phyloP scores from a whole-genome alignment of 768 basidiomycete species.

The Kwoniella botswanensis region DNA sequence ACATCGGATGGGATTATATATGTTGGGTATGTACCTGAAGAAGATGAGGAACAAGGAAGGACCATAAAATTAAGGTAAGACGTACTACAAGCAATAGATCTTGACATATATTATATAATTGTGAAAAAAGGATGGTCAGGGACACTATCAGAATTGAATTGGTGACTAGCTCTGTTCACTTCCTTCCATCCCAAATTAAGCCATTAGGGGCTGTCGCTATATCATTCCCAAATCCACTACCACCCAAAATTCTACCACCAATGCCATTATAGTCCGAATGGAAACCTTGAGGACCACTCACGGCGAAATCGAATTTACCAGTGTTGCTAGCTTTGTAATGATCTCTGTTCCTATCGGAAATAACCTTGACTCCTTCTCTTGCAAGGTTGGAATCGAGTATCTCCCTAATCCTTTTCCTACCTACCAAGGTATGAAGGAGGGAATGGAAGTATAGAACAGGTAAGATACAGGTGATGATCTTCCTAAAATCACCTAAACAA shows the following conservation, averaged over 20 bases:
- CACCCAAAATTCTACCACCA: neutral
- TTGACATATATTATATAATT: no score
- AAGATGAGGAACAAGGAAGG: no score
- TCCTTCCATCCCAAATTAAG: conserved; percentile 9
- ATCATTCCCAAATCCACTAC: neutral
- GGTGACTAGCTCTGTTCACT: neutral
- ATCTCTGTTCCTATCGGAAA: conserved; percentile 1
- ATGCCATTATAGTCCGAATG: neutral
- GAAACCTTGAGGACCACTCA: neutral
- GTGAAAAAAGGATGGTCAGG: no score
- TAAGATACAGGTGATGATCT: neutral
- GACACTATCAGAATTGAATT: no score
- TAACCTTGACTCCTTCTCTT: conserved; percentile 3
- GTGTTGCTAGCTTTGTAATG: neutral
- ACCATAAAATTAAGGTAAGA: no score
- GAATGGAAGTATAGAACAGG: conserved; percentile 11
- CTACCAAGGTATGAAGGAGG: conserved; percentile 1
- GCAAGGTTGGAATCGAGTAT: neutral
- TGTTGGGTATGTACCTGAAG: no score
- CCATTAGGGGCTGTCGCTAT: neutral
- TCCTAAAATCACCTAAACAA: conserved; percentile 1
- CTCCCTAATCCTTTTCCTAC: neutral
- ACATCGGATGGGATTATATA: no score
- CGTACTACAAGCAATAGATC: no score
- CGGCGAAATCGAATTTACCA: conserved; percentile 5